Percentiles rank a stretch among this genome's conserved stretches.
Conservation (phyloP, 768 basidiomycete genomes). For the Lactarius trivialis region DNA sequence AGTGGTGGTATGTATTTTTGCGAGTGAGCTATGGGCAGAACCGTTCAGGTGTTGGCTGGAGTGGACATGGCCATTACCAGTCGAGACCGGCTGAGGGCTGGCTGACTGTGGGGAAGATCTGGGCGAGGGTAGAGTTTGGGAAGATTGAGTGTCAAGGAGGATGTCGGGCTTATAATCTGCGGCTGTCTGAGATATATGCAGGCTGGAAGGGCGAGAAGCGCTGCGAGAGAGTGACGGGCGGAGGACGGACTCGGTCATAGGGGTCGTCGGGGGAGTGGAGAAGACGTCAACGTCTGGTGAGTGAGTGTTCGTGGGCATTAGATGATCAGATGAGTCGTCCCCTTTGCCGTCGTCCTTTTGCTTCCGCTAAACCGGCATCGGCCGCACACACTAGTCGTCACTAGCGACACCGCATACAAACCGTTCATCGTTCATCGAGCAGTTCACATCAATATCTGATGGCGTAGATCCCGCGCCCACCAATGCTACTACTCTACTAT, state of each 20-base stretch:
- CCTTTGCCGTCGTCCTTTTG: background rate
- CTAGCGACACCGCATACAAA: background rate
- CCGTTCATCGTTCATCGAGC: no score
- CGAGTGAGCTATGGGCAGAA: background rate
- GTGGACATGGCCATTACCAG: background rate
- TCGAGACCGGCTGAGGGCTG: background rate
- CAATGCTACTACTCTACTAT: background rate
- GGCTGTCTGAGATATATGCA: slow-evolving; percentile 30
- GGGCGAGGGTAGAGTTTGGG: slow-evolving; percentile 20
- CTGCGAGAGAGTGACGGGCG: slow-evolving; percentile 37
- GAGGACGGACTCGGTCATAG: slow-evolving; percentile 27
- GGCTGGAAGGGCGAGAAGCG: slow-evolving; percentile 30
- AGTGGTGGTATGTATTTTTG: no score
- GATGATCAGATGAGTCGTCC: slow-evolving; percentile 2
- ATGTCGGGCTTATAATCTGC: slow-evolving; percentile 33
- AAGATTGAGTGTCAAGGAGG: slow-evolving; percentile 34
- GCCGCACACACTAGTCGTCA: background rate
- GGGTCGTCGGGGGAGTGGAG: slow-evolving; percentile 40
- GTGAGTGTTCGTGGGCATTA: no score
- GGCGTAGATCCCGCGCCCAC: background rate
- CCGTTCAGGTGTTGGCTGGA: background rate
- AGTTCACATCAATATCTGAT: slow-evolving; percentile 24
- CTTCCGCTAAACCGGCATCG: background rate
- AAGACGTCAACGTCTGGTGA: slow-evolving; percentile 36
- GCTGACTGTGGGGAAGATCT: background rate